Evolutionary conservation across 345 rosid genomes (phyloP).

Genomic region (Angophora floribunda): DNA sequence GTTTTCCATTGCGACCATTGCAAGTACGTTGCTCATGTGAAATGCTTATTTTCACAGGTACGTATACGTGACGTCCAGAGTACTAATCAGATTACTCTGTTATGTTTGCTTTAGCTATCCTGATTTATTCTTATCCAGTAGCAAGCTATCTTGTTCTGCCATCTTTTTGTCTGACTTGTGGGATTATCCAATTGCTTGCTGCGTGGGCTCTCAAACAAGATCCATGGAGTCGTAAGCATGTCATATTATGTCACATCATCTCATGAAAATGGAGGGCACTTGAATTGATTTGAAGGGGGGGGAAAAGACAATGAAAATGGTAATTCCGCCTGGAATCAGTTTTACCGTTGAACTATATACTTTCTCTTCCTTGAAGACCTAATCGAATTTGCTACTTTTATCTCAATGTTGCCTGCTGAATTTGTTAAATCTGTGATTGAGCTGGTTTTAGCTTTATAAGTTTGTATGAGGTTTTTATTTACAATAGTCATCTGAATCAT

Average conservation of each 20-base stretch:
- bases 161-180: not conserved
- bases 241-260: not conserved
- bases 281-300: not conserved
- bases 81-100: not conserved
- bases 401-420: not conserved
- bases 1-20: not conserved
- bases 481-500: not conserved
- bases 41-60: not conserved
- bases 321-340: not conserved
- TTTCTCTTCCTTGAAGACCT: not conserved
- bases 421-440: not conserved
- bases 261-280: not conserved
- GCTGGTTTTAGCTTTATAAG: not conserved
- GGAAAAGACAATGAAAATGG: not conserved
- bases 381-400: not conserved
- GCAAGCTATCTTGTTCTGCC: not conserved
- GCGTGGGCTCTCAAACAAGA: not conserved
- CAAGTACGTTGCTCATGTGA: not conserved
- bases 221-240: not conserved
- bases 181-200: not conserved
- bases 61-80: not conserved
- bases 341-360: not conserved
- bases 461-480: not conserved
- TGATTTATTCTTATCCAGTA: not conserved
- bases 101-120: not conserved